A percentile compares a stretch with the other conserved stretches of the same genome.
Conservation (phyloP, 768 basidiomycete genomes). For the Candolleomyces aberdarensis region DNA sequence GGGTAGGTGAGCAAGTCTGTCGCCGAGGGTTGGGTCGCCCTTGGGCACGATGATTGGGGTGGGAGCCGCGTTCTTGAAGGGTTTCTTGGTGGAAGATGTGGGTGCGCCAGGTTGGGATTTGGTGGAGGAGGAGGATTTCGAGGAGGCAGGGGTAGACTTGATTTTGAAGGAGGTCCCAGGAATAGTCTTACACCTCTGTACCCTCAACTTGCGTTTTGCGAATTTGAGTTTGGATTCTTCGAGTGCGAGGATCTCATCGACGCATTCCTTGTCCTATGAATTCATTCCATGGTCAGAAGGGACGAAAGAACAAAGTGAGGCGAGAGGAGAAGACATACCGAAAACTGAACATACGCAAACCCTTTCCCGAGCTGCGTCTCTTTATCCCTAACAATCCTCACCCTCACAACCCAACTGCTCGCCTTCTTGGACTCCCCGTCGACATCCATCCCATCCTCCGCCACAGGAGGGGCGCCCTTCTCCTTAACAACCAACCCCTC, state of each 20-base stretch:
- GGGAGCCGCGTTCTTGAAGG: no score
- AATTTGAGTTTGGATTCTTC: constrained; percentile 79
- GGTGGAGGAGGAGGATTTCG: constrained; percentile 4
- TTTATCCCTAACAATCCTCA: constrained; percentile 86
- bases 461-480: constrained; percentile 51
- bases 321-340: constrained; percentile 44
- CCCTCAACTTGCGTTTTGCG: constrained; percentile 87
- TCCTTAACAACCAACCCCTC: constrained; percentile 73
- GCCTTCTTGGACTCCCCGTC: constrained; percentile 25
- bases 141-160: constrained; percentile 13
- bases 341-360: constrained; percentile 89
- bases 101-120: background rate
- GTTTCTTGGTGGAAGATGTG: no score
- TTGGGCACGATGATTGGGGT: constrained; percentile 48
- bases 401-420: constrained; percentile 69
- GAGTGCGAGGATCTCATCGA: constrained; percentile 88
- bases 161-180: constrained; percentile 32
- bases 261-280: constrained; percentile 79
- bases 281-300: constrained; percentile 1
- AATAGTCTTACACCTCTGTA: constrained; percentile 86
- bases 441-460: constrained; percentile 21
- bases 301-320: background rate
- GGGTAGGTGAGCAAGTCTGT: constrained; percentile 68
- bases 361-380: constrained; percentile 95
- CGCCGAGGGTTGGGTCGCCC: constrained; percentile 81